Evolutionary conservation across 164 flowering plant species (phyloP).

Genomic region (Tetrastigma voinierianum): DNA sequence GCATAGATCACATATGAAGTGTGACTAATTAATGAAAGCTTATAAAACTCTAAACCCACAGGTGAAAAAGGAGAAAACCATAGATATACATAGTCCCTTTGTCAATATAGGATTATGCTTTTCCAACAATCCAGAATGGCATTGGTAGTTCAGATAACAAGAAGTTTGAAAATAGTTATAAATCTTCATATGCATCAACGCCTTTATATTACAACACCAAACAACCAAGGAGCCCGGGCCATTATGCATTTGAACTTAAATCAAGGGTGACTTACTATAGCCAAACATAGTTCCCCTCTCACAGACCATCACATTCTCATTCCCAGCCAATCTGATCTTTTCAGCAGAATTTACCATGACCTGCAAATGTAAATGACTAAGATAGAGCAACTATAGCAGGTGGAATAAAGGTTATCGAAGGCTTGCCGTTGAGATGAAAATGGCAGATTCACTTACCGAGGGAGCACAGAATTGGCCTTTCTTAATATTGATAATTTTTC

Average conservation of each 20-base stretch:
- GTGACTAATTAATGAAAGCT: background rate
- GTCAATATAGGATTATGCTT: background rate
- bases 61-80: background rate
- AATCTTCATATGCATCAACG: background rate
- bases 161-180: background rate
- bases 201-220: background rate
- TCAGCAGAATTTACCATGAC: slow-evolving; percentile 96
- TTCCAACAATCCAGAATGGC: background rate
- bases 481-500: slow-evolving; percentile 88
- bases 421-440: no score
- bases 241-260: background rate
- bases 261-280: slow-evolving; percentile 65
- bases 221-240: background rate
- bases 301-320: slow-evolving; percentile 93
- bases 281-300: slow-evolving; percentile 99
- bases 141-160: no score
- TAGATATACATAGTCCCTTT: background rate
- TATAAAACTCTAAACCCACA: background rate
- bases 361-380: slow-evolving; percentile 29
- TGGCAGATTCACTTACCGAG: slow-evolving; percentile 53
- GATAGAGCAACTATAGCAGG: background rate
- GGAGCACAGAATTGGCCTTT: slow-evolving; percentile 98
- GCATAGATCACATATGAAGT: background rate
- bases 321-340: slow-evolving; percentile 89
- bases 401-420: background rate